Evolutionary conservation across 2,329 filamentous ascomycete species (phyloP).

Genomic region (Sclerotinia nivalis): DNA sequence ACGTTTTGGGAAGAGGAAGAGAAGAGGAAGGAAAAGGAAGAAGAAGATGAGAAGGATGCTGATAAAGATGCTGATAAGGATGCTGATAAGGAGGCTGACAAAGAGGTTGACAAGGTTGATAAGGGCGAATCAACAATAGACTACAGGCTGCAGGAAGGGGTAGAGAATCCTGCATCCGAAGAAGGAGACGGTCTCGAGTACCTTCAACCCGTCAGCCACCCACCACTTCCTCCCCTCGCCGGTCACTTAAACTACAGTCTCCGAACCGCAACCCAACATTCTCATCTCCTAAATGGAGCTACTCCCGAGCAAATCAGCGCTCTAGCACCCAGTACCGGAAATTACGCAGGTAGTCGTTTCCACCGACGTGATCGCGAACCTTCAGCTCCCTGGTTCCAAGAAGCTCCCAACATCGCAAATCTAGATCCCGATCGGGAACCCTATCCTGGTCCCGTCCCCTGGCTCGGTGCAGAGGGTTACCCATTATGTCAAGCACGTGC

Average conservation of each 20-base stretch:
- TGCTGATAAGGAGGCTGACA: not conserved
- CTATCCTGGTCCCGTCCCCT: not conserved
- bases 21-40: not conserved
- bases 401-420: not conserved
- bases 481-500: not conserved
- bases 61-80: not conserved
- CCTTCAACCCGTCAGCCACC: not conserved
- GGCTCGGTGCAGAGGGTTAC: accelerated
- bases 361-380: not conserved
- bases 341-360: not conserved
- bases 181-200: not conserved
- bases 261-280: not conserved
- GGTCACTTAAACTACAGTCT: not conserved
- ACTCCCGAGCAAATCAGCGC: not conserved
- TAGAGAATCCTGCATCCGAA: not conserved
- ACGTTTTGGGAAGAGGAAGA: not conserved
- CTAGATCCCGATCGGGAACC: accelerated
- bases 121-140: not conserved
- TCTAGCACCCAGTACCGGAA: not conserved
- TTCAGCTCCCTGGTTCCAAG: not conserved
- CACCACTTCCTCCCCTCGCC: not conserved
- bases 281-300: not conserved
- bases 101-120: not conserved
- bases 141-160: not conserved
- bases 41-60: not conserved